Evolutionary conservation across 2,329 filamentous ascomycete species (phyloP).

Genomic region (Herpotrichia juniperi): DNA sequence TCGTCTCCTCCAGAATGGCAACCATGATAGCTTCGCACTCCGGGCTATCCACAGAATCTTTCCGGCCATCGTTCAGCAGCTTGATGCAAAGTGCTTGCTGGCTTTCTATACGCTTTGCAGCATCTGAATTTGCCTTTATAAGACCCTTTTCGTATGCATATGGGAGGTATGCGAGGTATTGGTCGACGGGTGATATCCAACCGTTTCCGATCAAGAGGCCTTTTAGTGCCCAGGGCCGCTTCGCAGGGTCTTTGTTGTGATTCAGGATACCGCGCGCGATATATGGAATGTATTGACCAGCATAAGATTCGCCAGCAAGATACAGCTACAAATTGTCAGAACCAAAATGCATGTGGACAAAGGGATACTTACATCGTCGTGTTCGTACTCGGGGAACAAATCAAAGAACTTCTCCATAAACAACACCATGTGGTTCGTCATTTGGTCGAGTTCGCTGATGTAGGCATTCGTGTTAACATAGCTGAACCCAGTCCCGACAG

Average conservation of each 20-base stretch:
- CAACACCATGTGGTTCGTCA: constrained; percentile 84
- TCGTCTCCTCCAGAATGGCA: constrained; percentile 71
- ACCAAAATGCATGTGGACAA: neutral
- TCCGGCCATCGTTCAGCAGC: constrained; percentile 63
- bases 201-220: constrained; percentile 95
- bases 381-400: constrained; percentile 88
- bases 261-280: constrained; percentile 90
- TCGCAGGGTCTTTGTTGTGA: constrained; percentile 70
- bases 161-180: constrained; percentile 85
- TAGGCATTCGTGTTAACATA: constrained; percentile 91
- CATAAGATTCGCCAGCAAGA: constrained; percentile 86
- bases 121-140: constrained; percentile 69
- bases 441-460: constrained; percentile 81
- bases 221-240: constrained; percentile 74
- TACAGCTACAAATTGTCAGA: constrained; percentile 70
- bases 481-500: constrained; percentile 94
- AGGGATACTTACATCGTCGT: constrained; percentile 76
- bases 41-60: constrained; percentile 68
- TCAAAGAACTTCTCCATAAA: constrained; percentile 93
- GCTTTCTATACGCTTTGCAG: constrained; percentile 69
- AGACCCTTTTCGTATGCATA: constrained; percentile 81
- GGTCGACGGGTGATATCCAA: constrained; percentile 90
- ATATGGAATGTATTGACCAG: constrained; percentile 96
- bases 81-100: constrained; percentile 72
- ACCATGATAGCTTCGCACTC: constrained; percentile 80